A percentile compares a stretch with the other conserved stretches of the same genome.
Evolutionary conservation across 2,329 filamentous ascomycete genomes (phyloP).

Genomic region (Penicillium sp.): DNA sequence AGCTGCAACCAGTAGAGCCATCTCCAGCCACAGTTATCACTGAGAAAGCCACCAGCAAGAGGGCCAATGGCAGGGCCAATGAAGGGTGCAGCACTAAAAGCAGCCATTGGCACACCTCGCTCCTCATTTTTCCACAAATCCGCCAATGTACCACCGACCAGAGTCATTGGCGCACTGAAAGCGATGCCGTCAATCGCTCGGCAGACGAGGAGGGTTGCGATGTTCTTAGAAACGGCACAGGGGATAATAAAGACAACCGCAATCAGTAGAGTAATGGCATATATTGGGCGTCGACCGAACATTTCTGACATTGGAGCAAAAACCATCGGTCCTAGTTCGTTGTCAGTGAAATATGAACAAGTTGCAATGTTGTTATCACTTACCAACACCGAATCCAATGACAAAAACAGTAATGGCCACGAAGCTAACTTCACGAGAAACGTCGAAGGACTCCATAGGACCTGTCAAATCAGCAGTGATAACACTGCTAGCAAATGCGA

Average conservation of each 20-base stretch:
- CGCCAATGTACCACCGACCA: conserved; percentile 77
- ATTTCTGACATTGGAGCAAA: conserved; percentile 79
- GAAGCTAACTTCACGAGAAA: conserved; percentile 70
- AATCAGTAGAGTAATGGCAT: conserved; percentile 64
- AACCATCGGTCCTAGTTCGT: conserved; percentile 62
- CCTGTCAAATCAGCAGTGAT: conserved; percentile 73
- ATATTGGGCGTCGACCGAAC: conserved; percentile 69
- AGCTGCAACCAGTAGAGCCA: conserved; percentile 88
- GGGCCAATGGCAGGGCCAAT: conserved; percentile 76
- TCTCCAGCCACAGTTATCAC: conserved; percentile 69
- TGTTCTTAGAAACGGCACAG: conserved; percentile 73
- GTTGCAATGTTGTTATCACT: conserved; percentile 5
- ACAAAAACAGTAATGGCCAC: conserved; percentile 75
- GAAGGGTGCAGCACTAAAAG: conserved; percentile 79
- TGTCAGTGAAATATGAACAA: conserved; percentile 11
- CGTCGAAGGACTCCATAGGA: conserved; percentile 61
- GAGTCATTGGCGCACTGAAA: conserved; percentile 82
- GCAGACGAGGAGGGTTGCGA: conserved; percentile 71
- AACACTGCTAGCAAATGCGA: conserved; percentile 69
- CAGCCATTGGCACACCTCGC: conserved; percentile 81
- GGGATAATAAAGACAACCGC: conserved; percentile 79
- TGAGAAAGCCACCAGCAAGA: conserved; percentile 72
- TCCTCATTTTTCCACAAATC: conserved; percentile 85
- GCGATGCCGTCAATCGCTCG: conserved; percentile 78
- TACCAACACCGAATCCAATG: conserved; percentile 74